phyloP scores from a whole-genome alignment of 2,329 filamentous ascomycete species.

The Fusarium odoratissimum region DNA sequence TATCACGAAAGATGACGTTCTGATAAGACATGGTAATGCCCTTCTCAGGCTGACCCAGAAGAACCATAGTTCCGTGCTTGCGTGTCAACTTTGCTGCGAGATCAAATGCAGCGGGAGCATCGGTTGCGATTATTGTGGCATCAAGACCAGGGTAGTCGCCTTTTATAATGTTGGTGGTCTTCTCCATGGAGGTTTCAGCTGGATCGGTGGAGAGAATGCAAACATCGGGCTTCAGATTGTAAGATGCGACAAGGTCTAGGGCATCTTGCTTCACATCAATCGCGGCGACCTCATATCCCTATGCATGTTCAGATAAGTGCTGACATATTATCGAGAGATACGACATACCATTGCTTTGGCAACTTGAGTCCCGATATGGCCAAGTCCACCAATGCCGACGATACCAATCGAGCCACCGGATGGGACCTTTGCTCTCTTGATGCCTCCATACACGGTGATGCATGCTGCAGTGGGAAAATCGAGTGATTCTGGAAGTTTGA shows the following conservation, averaged over 20 bases:
- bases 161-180: neutral
- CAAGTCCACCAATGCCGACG: conserved; percentile 4
- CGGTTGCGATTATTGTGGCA: neutral
- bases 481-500: neutral
- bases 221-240: conserved; percentile 2
- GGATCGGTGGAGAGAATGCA: neutral
- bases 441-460: neutral
- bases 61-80: conserved; percentile 20
- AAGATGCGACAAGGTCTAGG: conserved; percentile 1
- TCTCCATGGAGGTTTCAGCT: neutral
- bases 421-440: conserved; percentile 5
- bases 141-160: neutral
- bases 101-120: conserved; percentile 2
- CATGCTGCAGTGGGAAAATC: neutral
- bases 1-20: neutral
- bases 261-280: conserved; percentile 6
- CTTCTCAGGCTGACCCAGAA: conserved; percentile 6
- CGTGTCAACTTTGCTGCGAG: conserved; percentile 2
- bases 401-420: conserved; percentile 3
- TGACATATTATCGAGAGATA: no score
- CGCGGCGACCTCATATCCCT: conserved; percentile 14
- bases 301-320: no score
- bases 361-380: conserved; percentile 1
- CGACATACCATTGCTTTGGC: conserved; percentile 11
- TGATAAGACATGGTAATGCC: conserved; percentile 1